These are phyloP conservation scores for Malassezia caprae DNA, from an alignment of 1,284 basidiomycete species.

Conservation along the genomic window DNA sequence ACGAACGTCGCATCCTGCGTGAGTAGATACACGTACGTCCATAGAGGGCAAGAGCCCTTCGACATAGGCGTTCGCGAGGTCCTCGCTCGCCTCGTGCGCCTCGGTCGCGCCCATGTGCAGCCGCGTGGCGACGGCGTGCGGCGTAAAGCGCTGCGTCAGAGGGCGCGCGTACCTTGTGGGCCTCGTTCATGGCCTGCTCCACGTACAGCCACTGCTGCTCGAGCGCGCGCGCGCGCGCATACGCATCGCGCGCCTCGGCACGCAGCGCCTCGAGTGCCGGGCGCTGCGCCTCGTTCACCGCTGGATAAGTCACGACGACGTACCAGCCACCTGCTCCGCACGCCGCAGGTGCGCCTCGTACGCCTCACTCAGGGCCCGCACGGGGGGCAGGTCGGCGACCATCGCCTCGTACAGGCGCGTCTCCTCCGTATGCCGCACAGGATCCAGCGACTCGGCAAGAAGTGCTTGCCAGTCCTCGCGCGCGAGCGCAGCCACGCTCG, in stretches of 20 bases:
- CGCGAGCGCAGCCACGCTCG: slow-evolving; percentile 21
- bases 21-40: slow-evolving; percentile 1
- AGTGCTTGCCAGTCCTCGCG: slow-evolving; percentile 30
- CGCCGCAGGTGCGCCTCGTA: slow-evolving; percentile 23
- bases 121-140: slow-evolving; percentile 26
- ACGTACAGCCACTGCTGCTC: slow-evolving; percentile 25
- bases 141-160: slow-evolving; percentile 26
- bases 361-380: slow-evolving; percentile 19
- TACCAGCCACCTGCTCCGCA: slow-evolving; percentile 30
- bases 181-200: slow-evolving; percentile 26
- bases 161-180: slow-evolving; percentile 18
- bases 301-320: neutral
- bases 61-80: slow-evolving; percentile 40
- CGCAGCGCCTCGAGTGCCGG: slow-evolving; percentile 30
- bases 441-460: slow-evolving; percentile 9
- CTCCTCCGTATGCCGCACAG: slow-evolving; percentile 2
- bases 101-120: slow-evolving; percentile 26
- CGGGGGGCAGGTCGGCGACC: slow-evolving; percentile 26
- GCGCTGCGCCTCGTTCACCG: slow-evolving; percentile 26
- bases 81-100: slow-evolving; percentile 33
- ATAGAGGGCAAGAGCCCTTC: slow-evolving; percentile 29
- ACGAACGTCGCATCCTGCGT: slow-evolving; percentile 11
- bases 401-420: slow-evolving; percentile 29
- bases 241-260: slow-evolving; percentile 27
- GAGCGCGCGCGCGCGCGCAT: slow-evolving; percentile 24